Evolutionary conservation across 140 eudicot species (phyloP).

Genomic region (Cichorium intybus): DNA sequence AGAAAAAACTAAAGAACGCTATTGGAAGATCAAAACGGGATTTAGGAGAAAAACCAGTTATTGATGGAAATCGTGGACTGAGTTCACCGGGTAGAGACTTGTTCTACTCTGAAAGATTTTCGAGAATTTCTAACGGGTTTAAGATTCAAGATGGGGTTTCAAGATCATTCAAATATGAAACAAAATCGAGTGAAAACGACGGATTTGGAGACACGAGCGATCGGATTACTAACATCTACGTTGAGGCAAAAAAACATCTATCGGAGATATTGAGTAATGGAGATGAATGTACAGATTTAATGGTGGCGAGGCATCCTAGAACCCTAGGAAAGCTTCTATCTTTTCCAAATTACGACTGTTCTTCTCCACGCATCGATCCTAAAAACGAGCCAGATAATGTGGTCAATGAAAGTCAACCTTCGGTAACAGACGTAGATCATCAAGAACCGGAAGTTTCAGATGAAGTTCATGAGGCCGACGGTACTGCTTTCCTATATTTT

Average conservation of each 20-base stretch:
- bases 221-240: conserved; percentile 54
- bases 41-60: conserved; percentile 38
- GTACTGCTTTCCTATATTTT: conserved; percentile 16
- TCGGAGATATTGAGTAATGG: conserved; percentile 59
- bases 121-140: conserved; percentile 33
- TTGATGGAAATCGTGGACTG: conserved; percentile 48
- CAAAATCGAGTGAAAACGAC: conserved; percentile 10
- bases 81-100: conserved; percentile 71
- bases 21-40: conserved; percentile 54
- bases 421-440: conserved; percentile 1
- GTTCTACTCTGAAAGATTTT: conserved; percentile 64
- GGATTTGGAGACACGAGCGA: conserved; percentile 33
- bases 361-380: conserved; percentile 41
- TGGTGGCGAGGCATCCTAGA: conserved; percentile 39
- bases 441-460: conserved; percentile 10
- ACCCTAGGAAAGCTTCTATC: conserved; percentile 74
- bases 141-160: conserved; percentile 40
- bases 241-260: conserved; percentile 83
- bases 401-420: conserved; percentile 29
- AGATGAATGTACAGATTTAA: conserved; percentile 39
- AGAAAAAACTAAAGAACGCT: conserved; percentile 64
- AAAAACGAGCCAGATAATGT: conserved; percentile 18
- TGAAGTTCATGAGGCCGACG: conserved; percentile 29
- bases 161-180: conserved; percentile 32
- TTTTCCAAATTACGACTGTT: conserved; percentile 51